Evolutionary conservation across 257 asterid genomes (phyloP).

Genomic region (Linderniella brevidens): DNA sequence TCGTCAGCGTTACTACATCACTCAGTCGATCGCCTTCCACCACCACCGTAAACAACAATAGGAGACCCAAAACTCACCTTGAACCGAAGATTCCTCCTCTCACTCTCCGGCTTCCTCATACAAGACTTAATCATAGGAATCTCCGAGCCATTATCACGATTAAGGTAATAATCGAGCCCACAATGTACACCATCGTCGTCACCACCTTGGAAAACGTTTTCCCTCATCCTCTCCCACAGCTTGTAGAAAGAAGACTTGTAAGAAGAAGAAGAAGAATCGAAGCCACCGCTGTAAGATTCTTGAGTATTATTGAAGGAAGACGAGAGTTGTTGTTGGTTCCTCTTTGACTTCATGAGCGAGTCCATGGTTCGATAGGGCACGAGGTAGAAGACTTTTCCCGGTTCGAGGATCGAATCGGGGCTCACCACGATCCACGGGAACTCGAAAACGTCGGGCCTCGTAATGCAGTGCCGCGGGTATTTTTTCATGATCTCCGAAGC

Average conservation of each 20-base stretch:
- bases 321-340: too few relatives aligned
- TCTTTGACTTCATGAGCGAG: constrained; percentile 5
- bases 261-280: too few relatives aligned
- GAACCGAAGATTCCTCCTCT: constrained; percentile 9
- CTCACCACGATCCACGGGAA: constrained; percentile 39
- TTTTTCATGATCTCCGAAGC: constrained; percentile 29
- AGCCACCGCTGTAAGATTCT: too few relatives aligned
- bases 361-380: constrained; percentile 12
- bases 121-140: constrained; percentile 10
- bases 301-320: too few relatives aligned
- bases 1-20: too few relatives aligned
- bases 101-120: constrained; percentile 18
- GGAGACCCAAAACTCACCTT: constrained; percentile 1
- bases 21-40: too few relatives aligned
- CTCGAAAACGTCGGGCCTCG: constrained; percentile 48
- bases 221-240: too few relatives aligned
- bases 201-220: too few relatives aligned
- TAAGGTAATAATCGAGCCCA: too few relatives aligned
- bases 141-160: background rate
- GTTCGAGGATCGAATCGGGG: constrained; percentile 23
- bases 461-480: constrained; percentile 34
- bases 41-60: too few relatives aligned
- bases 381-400: constrained; percentile 13
- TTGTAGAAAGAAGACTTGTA: too few relatives aligned
- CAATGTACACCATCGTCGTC: too few relatives aligned